Evolutionary conservation across 148 eudicot species (phyloP).

Genomic region (Heliosperma pusillum): DNA sequence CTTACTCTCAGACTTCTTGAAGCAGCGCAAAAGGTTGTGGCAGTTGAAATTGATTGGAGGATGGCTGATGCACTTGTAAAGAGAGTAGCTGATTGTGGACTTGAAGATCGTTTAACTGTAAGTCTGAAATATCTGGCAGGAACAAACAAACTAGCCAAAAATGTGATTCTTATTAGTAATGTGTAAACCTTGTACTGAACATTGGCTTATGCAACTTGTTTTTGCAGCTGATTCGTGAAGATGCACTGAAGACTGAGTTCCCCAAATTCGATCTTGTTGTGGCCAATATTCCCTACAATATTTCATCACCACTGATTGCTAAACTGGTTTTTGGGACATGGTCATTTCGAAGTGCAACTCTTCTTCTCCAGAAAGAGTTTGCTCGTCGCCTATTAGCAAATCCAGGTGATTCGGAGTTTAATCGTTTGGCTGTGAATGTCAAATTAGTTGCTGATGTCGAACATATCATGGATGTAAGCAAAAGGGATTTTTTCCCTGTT

Average conservation of each 20-base stretch:
- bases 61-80: constrained; percentile 70
- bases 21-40: constrained; percentile 67
- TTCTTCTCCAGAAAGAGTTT: constrained; percentile 91
- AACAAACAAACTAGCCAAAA: not conserved
- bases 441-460: constrained; percentile 80
- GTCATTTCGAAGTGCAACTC: constrained; percentile 70
- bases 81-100: constrained; percentile 55
- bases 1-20: constrained; percentile 82
- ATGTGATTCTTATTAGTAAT: not conserved
- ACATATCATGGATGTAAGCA: constrained; percentile 83
- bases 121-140: constrained; percentile 24
- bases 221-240: constrained; percentile 63
- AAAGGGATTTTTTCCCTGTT: constrained; percentile 71
- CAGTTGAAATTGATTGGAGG: constrained; percentile 72
- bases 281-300: constrained; percentile 88
- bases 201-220: not conserved
- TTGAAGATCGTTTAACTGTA: constrained; percentile 50
- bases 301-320: constrained; percentile 88
- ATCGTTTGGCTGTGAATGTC: constrained; percentile 80
- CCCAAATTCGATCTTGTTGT: constrained; percentile 85
- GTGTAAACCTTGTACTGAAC: not conserved
- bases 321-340: constrained; percentile 60
- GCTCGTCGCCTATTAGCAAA: constrained; percentile 77
- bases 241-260: constrained; percentile 79
- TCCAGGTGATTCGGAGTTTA: constrained; percentile 91